These are phyloP conservation scores for Sclerotinia trifoliorum DNA, from an alignment of 2,329 filamentous ascomycete species.

Conservation along the genomic window DNA sequence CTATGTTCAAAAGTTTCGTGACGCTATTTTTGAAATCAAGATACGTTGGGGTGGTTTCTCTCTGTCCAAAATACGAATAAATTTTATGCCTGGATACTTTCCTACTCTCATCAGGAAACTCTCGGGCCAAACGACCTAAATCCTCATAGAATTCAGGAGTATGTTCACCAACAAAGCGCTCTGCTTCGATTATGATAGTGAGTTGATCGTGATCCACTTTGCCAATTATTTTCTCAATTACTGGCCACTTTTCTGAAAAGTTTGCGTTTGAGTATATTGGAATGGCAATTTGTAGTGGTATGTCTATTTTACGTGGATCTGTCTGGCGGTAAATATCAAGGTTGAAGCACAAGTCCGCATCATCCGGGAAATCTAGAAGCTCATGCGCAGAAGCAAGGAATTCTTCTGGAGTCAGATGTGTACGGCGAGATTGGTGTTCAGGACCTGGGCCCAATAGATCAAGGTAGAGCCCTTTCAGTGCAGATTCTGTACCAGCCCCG, in stretches of 20 bases:
- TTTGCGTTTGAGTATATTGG: neutral
- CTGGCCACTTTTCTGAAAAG: neutral
- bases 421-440: neutral
- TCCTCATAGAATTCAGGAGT: slow-evolving; percentile 3
- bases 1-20: slow-evolving; percentile 18
- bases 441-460: neutral
- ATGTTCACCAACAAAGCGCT: neutral
- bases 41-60: neutral
- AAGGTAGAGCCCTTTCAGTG: neutral
- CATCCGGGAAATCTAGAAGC: neutral
- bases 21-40: slow-evolving; percentile 8
- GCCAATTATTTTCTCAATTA: neutral
- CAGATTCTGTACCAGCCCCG: neutral
- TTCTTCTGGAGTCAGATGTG: slow-evolving; percentile 5
- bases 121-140: neutral
- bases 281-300: neutral
- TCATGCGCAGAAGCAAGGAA: slow-evolving; percentile 5
- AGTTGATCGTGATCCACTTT: slow-evolving; percentile 18
- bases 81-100: neutral
- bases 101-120: slow-evolving; percentile 7
- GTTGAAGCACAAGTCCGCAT: neutral
- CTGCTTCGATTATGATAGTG: slow-evolving; percentile 11
- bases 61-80: slow-evolving; percentile 21
- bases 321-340: slow-evolving; percentile 12
- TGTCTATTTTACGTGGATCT: slow-evolving; percentile 14